Evolutionary conservation across 495 filamentous ascomycete species (phyloP), one percentile per base, ranked within the genome.

Genomic region (Aspergillus conjunctus): DNA sequence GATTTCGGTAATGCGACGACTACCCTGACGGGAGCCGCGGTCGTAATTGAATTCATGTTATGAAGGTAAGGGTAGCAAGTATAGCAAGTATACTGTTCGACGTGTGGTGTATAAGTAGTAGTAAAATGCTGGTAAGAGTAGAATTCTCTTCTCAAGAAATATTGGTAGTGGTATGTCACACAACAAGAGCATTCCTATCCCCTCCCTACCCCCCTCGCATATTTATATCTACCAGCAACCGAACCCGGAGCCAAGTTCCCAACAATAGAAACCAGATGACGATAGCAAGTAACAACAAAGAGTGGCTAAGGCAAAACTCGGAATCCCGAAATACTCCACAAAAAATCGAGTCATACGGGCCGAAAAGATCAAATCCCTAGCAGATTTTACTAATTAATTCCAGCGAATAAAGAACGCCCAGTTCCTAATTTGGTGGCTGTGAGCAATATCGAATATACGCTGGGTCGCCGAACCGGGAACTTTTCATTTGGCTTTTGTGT

Each of bases 11-110:
- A 62, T 46, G 63, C 59, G 45, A 70, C 64, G n/a, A 59, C 67
- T 15, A 56, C 62, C 70, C 73, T 67, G 8, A 77, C 61, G 60
- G 75, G 73, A 31, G 68, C 58, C n/a, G 67, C 71, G 4, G 66
- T 54, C 51, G 73, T 67, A 43, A 75, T 17, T 6, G 66, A 58
- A 54, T 66, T 71, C 71, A 69, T 71, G 3, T 59, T 43, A 46
- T 57, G 11, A 22, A 30, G 44, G 52, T 18, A 22, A 53, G 12
- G n/a, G 43, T 46, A 18, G 8, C 30, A 45, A 45, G 54, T 11
- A 37, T 48, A 21, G 45, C 31, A 18, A 33, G 53, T 51, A 26
- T 37, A 20, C 15, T 22, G 2, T 7, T 30, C 0, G 37, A n/a
- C n/a, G n/a, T n/a, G n/a, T n/a, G 7, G 26, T 61, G 51, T 49